These are phyloP conservation scores for Echinochloa phyllopogon DNA, from an alignment of 176 grass and related monocot genomes.

Conservation along the genomic window DNA sequence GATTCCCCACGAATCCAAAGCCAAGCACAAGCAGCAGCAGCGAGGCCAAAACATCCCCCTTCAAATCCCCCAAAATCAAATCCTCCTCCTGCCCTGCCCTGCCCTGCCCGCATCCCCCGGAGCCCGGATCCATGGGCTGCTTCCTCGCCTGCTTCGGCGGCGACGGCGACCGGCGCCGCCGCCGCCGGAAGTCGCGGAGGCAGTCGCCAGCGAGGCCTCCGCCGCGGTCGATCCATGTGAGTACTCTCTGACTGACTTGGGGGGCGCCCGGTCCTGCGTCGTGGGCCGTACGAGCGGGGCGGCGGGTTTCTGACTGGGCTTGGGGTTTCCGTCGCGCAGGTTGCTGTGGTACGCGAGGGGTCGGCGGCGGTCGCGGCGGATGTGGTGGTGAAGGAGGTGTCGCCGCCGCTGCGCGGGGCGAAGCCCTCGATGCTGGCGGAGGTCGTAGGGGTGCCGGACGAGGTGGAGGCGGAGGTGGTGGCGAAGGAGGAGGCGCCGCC, in stretches of 20 bases:
- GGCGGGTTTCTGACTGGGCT: constrained; percentile 22
- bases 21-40: background rate
- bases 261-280: background rate
- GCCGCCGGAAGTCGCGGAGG: constrained; percentile 22
- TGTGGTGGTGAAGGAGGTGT: constrained; percentile 36
- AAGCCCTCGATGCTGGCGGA: background rate
- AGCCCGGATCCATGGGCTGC: constrained; percentile 72
- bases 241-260: background rate
- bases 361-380: background rate
- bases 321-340: constrained; percentile 27
- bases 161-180: constrained; percentile 25
- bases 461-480: background rate
- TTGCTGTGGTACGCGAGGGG: background rate
- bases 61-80: constrained; percentile 9
- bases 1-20: constrained; percentile 37
- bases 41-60: constrained; percentile 16
- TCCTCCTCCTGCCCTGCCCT: background rate
- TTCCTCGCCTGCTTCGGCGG: constrained; percentile 89
- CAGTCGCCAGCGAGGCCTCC: constrained; percentile 26
- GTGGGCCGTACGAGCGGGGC: background rate
- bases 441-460: background rate
- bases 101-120: background rate
- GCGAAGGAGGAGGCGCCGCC: constrained; percentile 13
- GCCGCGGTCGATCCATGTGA: constrained; percentile 43
- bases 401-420: constrained; percentile 18